phyloP scores from a whole-genome alignment of 306 rosid genomes.

The Acacia confusa region DNA sequence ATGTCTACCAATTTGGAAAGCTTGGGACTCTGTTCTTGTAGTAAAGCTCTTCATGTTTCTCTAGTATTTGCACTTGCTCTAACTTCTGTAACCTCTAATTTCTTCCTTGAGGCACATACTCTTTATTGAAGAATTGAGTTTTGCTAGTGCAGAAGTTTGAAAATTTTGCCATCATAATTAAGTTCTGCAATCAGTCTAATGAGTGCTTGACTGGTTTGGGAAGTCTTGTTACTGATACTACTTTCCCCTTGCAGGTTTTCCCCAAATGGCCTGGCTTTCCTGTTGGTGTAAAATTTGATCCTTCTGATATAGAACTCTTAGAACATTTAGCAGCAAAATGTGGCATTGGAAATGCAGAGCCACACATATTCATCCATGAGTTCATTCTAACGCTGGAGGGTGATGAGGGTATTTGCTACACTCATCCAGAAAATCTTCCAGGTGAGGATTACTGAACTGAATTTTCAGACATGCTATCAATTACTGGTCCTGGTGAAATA shows the following conservation, averaged over 20 bases:
- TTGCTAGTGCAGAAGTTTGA: background rate
- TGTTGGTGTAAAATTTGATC: conserved; percentile 88
- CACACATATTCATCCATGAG: conserved; percentile 65
- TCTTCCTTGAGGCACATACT: background rate
- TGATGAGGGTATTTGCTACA: conserved; percentile 69
- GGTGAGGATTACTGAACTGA: conserved; percentile 49
- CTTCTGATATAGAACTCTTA: conserved; percentile 70
- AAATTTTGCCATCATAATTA: background rate
- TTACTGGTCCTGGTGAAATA: conserved; percentile 5
- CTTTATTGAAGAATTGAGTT: background rate
- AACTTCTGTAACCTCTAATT: background rate
- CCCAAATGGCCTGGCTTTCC: conserved; percentile 94
- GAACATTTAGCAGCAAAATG: conserved; percentile 83
- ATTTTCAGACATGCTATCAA: background rate
- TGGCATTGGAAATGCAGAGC: conserved; percentile 54
- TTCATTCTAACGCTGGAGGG: conserved; percentile 81
- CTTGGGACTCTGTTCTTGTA: background rate
- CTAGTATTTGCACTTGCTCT: conserved; percentile 2
- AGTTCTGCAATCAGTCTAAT: background rate
- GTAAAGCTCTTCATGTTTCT: conserved; percentile 12
- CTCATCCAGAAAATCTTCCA: conserved; percentile 89
- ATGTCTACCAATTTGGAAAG: background rate
- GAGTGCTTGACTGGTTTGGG: conserved; percentile 11
- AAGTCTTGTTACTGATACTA: conserved; percentile 19
- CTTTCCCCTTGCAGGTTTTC: conserved; percentile 54